Evolutionary conservation across 768 basidiomycete genomes (phyloP).

Genomic region (Clavulina sp.): DNA sequence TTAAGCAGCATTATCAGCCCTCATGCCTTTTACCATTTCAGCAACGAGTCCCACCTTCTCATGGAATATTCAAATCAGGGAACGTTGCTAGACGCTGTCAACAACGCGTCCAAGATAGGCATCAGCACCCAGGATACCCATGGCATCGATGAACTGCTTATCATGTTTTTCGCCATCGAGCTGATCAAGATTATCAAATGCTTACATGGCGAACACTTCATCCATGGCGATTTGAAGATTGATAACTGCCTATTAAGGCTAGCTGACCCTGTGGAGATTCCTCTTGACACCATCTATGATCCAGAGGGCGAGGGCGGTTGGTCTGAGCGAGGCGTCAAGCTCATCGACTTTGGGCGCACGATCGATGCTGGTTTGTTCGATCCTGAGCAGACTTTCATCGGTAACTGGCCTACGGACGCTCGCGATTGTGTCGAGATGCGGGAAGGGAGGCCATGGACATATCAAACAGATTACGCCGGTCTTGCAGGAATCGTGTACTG

Average conservation of each 20-base stretch:
- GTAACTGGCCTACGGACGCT: constrained; percentile 79
- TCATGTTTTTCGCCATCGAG: constrained; percentile 90
- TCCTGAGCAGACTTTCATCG: constrained; percentile 55
- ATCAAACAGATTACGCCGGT: constrained; percentile 93
- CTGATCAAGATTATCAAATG: constrained; percentile 66
- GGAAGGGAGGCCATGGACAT: constrained; percentile 74
- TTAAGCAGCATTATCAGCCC: constrained; percentile 58
- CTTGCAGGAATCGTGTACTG: constrained; percentile 87
- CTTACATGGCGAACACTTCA: constrained; percentile 67
- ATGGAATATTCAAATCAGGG: constrained; percentile 84
- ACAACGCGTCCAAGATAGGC: constrained; percentile 57
- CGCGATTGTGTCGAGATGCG: constrained; percentile 87
- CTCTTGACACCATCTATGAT: constrained; percentile 56
- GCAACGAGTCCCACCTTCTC: constrained; percentile 79
- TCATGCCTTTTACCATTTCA: constrained; percentile 63
- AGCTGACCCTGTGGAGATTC: constrained; percentile 31
- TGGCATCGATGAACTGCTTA: constrained; percentile 75
- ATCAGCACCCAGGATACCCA: constrained; percentile 56
- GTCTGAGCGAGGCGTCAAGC: constrained; percentile 68
- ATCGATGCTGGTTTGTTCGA: constrained; percentile 79
- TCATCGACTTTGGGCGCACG: constrained; percentile 96
- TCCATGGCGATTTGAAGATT: constrained; percentile 97
- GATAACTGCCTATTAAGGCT: constrained; percentile 95
- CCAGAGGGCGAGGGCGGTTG: constrained; percentile 70
- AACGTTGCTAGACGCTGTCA: constrained; percentile 81